Evolutionary conservation across 257 asterid genomes (phyloP).

Genomic region (Solanum chilense): DNA sequence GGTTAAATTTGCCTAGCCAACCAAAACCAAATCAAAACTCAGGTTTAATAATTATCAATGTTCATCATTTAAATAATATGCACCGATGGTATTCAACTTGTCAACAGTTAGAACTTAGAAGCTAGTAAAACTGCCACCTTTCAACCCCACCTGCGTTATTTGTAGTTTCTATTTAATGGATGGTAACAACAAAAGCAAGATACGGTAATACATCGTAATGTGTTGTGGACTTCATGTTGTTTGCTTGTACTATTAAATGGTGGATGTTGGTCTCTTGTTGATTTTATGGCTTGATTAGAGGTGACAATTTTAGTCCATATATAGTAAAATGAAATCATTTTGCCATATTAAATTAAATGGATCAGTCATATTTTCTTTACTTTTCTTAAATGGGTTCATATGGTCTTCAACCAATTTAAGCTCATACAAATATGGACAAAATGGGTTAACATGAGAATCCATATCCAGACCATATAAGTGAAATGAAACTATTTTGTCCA

Average conservation of each 20-base stretch:
- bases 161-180: neutral
- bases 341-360: too few species aligned
- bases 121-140: neutral
- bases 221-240: neutral
- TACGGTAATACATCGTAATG: neutral
- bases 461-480: too few species aligned
- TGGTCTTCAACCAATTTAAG: too few species aligned
- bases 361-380: too few species aligned
- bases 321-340: too few species aligned
- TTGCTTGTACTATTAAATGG: neutral
- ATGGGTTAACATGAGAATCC: too few species aligned
- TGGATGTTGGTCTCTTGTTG: neutral
- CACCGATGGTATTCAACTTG: neutral
- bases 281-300: neutral
- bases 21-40: neutral
- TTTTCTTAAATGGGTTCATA: too few species aligned
- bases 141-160: neutral
- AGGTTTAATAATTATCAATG: neutral
- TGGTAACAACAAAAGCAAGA: neutral
- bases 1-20: neutral
- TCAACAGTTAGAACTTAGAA: neutral
- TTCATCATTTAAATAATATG: neutral
- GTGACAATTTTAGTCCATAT: too few species aligned
- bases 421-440: too few species aligned
- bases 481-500: too few species aligned